Conservation (phyloP, 2,329 filamentous ascomycete genomes). For the Apiospora saccharicola region DNA sequence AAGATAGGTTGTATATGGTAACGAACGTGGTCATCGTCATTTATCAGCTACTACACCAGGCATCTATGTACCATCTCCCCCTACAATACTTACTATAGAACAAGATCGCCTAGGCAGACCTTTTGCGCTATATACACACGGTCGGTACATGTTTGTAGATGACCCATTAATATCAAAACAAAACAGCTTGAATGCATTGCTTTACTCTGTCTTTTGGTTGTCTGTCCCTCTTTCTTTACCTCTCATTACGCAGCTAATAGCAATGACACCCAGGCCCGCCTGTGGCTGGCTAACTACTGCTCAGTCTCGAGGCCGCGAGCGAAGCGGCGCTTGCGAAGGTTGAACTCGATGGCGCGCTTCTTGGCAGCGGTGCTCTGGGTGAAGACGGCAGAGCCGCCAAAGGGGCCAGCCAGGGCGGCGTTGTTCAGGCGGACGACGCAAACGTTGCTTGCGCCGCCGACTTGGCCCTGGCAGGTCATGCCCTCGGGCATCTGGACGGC, state of each 20-base stretch:
- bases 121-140: background rate
- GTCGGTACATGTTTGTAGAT: background rate
- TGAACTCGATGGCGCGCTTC: constrained; percentile 67
- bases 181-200: background rate
- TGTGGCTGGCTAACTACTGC: constrained; percentile 11
- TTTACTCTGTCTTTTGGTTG: background rate
- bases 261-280: background rate
- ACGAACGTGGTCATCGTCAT: constrained; percentile 9
- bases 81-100: background rate
- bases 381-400: constrained; percentile 69
- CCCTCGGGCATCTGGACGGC: constrained; percentile 68
- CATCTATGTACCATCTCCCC: background rate
- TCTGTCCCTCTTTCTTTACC: background rate
- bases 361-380: constrained; percentile 62
- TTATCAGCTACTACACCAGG: background rate
- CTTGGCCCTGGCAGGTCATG: constrained; percentile 67
- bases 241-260: no score
- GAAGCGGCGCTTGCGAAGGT: constrained; percentile 38
- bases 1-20: background rate
- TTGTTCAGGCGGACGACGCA: constrained; percentile 70
- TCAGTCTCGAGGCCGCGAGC: constrained; percentile 26
- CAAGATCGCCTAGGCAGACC: background rate
- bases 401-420: constrained; percentile 65
- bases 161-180: background rate
- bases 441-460: constrained; percentile 65